Conservation (phyloP, 768 basidiomycete species). For the Termitomyces sp. region DNA sequence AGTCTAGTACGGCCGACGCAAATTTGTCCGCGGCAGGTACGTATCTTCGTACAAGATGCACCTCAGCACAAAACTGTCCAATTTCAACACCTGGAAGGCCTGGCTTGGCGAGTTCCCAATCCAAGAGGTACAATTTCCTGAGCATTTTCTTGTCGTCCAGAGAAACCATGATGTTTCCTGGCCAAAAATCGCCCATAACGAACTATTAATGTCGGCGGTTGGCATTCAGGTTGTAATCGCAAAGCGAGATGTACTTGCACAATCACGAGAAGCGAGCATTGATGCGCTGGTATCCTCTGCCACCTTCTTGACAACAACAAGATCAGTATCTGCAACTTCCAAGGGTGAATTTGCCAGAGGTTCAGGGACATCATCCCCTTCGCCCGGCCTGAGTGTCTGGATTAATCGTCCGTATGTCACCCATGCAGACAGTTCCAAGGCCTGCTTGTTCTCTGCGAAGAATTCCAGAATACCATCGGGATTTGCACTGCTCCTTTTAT, state of each 20-base stretch:
- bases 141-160: slow-evolving; percentile 27
- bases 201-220: slow-evolving; percentile 18
- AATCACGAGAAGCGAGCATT: slow-evolving; percentile 25
- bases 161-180: slow-evolving; percentile 57
- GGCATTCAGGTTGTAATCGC: too few species aligned
- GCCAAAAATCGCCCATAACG: slow-evolving; percentile 73
- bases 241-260: slow-evolving; percentile 5
- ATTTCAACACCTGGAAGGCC: slow-evolving; percentile 56
- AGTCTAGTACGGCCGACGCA: slow-evolving; percentile 28
- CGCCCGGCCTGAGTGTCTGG: slow-evolving; percentile 23
- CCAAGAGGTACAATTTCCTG: slow-evolving; percentile 43
- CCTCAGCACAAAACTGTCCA: slow-evolving; percentile 61
- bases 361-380: slow-evolving; percentile 15
- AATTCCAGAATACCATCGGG: slow-evolving; percentile 20
- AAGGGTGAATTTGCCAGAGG: slow-evolving; percentile 32
- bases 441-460: slow-evolving; percentile 32
- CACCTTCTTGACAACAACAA: slow-evolving; percentile 27
- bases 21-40: slow-evolving; percentile 31
- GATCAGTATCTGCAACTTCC: slow-evolving; percentile 23
- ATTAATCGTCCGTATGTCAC: slow-evolving; percentile 40
- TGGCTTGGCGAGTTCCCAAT: slow-evolving; percentile 61
- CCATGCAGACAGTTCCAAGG: slow-evolving; percentile 29
- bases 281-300: slow-evolving; percentile 21
- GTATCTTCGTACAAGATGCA: slow-evolving; percentile 45
- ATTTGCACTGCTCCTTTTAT: slow-evolving; percentile 36